These are phyloP conservation scores for Claviceps fusiformis DNA, from an alignment of 2,329 filamentous ascomycete species.

Conservation along the genomic window DNA sequence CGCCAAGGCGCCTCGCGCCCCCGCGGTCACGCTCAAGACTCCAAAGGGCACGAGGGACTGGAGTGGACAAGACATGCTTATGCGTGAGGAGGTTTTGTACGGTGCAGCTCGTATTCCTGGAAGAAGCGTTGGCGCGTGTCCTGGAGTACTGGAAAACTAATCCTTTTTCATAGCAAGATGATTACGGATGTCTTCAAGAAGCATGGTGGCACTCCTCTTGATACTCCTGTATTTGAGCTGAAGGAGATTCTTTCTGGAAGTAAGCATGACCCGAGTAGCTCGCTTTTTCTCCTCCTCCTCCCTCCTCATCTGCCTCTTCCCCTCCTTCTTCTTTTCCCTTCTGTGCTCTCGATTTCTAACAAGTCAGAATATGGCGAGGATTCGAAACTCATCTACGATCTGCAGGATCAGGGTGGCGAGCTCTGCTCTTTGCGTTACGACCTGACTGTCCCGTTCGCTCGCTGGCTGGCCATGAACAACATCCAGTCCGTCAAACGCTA, in stretches of 20 bases:
- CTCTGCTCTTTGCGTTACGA: constrained; percentile 65
- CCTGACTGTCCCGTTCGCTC: constrained; percentile 77
- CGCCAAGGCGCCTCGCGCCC: constrained; percentile 31
- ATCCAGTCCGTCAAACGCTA: constrained; percentile 83
- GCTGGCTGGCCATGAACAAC: constrained; percentile 86
- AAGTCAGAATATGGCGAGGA: constrained; percentile 69
- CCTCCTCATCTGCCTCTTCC: not conserved
- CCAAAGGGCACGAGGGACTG: constrained; percentile 88
- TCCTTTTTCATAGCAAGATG: constrained; percentile 26
- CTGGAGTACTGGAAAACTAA: not conserved
- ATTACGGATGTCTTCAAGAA: constrained; percentile 72
- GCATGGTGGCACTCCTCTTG: constrained; percentile 66
- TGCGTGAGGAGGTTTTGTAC: constrained; percentile 64
- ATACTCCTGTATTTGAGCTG: constrained; percentile 75
- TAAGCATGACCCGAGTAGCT: not conserved
- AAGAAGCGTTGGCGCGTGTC: not conserved
- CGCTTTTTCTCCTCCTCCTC: not conserved
- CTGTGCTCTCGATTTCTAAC: not conserved
- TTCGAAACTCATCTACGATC: constrained; percentile 80
- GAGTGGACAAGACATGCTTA: constrained; percentile 64
- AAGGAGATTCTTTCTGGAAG: constrained; percentile 72
- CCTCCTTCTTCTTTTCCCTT: not conserved
- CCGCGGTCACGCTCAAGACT: constrained; percentile 50
- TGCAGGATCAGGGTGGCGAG: constrained; percentile 79
- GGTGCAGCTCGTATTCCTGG: not conserved